Percentiles rank a stretch among this genome's conserved stretches.
Conservation (phyloP, 1,284 basidiomycete species). For the Marasmius sp. region DNA sequence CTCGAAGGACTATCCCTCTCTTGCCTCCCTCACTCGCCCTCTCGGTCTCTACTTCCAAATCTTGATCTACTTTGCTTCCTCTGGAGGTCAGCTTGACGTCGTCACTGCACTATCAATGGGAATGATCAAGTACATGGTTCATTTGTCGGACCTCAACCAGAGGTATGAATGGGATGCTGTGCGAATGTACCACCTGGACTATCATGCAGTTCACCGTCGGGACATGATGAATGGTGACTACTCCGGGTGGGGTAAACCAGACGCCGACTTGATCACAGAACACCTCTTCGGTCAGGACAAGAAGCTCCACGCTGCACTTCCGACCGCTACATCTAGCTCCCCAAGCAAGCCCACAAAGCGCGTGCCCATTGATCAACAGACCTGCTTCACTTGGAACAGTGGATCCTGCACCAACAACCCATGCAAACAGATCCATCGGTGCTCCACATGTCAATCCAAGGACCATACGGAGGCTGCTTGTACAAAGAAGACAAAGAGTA, state of each 20-base stretch:
- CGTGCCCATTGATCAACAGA: not conserved
- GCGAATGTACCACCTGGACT: constrained; percentile 10
- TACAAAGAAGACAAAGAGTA: not conserved
- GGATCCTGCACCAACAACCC: not conserved
- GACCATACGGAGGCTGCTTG: not conserved
- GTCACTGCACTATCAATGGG: not conserved
- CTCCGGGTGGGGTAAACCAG: constrained; percentile 4
- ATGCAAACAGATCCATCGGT: not conserved
- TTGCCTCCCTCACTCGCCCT: constrained; percentile 16
- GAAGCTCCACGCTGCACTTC: not conserved
- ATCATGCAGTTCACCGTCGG: constrained; percentile 1
- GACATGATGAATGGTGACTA: constrained; percentile 12
- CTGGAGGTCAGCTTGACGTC: not conserved
- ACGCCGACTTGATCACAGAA: not conserved
- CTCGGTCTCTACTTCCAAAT: constrained; percentile 19
- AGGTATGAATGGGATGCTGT: constrained; percentile 9
- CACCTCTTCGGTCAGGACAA: not conserved
- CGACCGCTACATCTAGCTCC: not conserved
- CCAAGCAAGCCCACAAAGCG: not conserved
- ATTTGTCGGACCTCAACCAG: not conserved
- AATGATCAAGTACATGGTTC: not conserved
- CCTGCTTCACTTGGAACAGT: not conserved
- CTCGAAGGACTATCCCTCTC: constrained; percentile 17
- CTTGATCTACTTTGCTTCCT: constrained; percentile 13
- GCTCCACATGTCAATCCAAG: not conserved